Base-by-base conservation (phyloP, 805 yeast genomes). In the Naumovozyma castellii region DNA sequence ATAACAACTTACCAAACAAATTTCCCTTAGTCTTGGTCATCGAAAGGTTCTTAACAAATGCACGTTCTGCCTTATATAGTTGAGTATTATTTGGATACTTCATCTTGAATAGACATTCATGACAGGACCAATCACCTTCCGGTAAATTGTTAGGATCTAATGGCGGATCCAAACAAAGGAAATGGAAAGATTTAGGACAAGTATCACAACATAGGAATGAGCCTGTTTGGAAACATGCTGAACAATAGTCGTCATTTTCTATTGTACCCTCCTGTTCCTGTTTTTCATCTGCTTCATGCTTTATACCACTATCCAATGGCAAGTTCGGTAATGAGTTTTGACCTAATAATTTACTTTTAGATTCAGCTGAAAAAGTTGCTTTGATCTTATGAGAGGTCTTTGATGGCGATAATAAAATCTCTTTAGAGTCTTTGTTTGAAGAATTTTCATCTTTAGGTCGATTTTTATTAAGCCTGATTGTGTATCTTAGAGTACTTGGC, bases 151-250 rank as follows among this genome's bases (percentile, higher is more conserved):
- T 69, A 32, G 81, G 86, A 49, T 81, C 85, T 27, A 80, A 63
- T 0, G 98, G 97, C 2, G 97, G 97, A 51, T 84, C 82, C 44
- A 90, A 74, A 59, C 98, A 90, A 4, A 84, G 69, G 55, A 92
- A 86, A 57, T 90, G 98, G 62, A 90, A 92, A 2, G 95, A 84
- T 51, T 72, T 72, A 0, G 97, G 96, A 61, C 98, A 90, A 2
- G 84, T 71, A 51, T 90, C 98, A 63, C 98, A 90, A 62, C 97
- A 92, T 18, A 90, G 67, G 51, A 90, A 87, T 19, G 84, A 71
- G 10, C 98, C 98, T 0, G 87, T 68, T 19, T 86, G 84, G 2
- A 94, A 88, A 64, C 98, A 90, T 0, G 92, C 71, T n/a, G 84
- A 68, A 55, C 98, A 90, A 58, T 72, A 88, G 59, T 90, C 98